These are phyloP conservation scores for Leishmania aethiopica DNA, from an alignment of 208 protist genomes.

Conservation along the genomic window DNA sequence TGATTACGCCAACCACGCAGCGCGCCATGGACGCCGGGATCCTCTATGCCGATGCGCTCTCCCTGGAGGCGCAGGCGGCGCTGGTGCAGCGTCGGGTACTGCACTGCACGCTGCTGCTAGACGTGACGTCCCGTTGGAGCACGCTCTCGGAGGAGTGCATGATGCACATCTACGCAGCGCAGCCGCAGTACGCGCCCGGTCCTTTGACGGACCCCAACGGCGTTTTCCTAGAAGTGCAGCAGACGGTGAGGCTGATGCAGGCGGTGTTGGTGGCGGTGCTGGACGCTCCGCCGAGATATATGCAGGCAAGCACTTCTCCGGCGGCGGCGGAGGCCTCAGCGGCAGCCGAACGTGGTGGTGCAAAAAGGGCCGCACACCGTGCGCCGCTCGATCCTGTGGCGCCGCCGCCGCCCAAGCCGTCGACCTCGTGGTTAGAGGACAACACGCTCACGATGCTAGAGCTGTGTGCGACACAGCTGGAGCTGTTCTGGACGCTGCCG, in stretches of 20 bases:
- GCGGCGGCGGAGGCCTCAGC: background rate
- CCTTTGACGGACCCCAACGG: slow-evolving; percentile 62
- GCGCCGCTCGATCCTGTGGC: background rate
- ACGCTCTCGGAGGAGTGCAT: slow-evolving; percentile 31
- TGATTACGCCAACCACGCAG: slow-evolving; percentile 31
- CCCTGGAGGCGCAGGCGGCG: slow-evolving; percentile 8
- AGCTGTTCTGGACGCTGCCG: slow-evolving; percentile 46
- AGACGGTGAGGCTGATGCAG: slow-evolving; percentile 34
- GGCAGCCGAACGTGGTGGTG: background rate
- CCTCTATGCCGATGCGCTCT: slow-evolving; percentile 23
- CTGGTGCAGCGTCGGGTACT: slow-evolving; percentile 35
- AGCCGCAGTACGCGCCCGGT: slow-evolving; percentile 21
- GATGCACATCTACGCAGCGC: slow-evolving; percentile 25
- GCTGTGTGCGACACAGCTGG: slow-evolving; percentile 37
- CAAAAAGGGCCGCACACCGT: too few relatives aligned
- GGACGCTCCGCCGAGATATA: slow-evolving; percentile 10
- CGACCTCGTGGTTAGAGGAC: slow-evolving; percentile 33
- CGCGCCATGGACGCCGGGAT: slow-evolving; percentile 26
- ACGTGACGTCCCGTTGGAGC: slow-evolving; percentile 28
- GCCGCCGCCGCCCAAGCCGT: background rate
- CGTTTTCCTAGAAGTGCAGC: slow-evolving; percentile 60
- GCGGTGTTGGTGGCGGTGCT: slow-evolving; percentile 50
- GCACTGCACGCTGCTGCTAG: slow-evolving; percentile 39
- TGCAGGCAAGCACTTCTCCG: slow-evolving; percentile 4
- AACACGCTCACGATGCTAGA: slow-evolving; percentile 36